Conservation (phyloP, 192 early-diverging fungal genomes). For the Thoreauomyces humboldtii region DNA sequence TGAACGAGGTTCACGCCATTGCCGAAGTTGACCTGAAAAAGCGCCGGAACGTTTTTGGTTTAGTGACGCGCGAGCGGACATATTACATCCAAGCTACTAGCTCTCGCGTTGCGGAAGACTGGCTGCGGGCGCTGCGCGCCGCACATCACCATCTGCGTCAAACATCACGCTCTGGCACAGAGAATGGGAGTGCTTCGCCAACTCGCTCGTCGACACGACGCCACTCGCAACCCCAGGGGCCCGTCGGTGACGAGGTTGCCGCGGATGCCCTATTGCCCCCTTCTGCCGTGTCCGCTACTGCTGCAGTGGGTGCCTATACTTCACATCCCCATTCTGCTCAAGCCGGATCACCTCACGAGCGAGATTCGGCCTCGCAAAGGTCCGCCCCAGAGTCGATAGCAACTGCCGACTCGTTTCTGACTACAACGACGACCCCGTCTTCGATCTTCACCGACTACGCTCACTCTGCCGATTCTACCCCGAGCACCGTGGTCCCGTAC, state of each 20-base stretch:
- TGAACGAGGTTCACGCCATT: conserved; percentile 67
- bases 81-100: conserved; percentile 66
- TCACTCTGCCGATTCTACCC: conserved; percentile 10
- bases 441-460: conserved; percentile 15
- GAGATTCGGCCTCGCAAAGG: conserved; percentile 26
- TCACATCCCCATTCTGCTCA: background rate
- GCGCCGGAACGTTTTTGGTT: conserved; percentile 67
- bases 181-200: no score
- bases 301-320: no score
- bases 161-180: no score
- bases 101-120: conserved; percentile 61
- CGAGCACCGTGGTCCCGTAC: conserved; percentile 16
- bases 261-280: no score
- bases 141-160: conserved; percentile 11
- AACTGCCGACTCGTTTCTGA: conserved; percentile 40
- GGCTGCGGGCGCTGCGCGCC: conserved; percentile 41
- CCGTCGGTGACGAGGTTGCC: no score
- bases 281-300: no score
- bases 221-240: no score
- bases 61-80: conserved; percentile 71
- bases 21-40: conserved; percentile 69
- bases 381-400: conserved; percentile 30
- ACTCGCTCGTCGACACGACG: no score
- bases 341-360: background rate
- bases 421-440: conserved; percentile 38